Evolutionary conservation across 1,284 basidiomycete genomes (phyloP).

Genomic region (Boletus smithii): DNA sequence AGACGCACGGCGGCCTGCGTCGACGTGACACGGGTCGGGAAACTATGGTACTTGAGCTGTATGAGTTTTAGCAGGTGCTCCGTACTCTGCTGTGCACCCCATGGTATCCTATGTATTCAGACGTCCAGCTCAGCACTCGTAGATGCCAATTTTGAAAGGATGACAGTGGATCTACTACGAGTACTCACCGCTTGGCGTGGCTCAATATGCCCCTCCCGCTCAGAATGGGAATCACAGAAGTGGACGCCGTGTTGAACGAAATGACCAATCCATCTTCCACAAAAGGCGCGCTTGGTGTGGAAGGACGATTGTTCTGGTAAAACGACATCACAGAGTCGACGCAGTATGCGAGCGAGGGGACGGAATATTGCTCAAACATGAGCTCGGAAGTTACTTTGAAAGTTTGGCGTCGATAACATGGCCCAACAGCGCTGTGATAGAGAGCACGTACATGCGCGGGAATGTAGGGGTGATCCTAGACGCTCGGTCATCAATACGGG

Average conservation of each 20-base stretch:
- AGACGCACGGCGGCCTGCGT: constrained; percentile 54
- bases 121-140: too few species aligned
- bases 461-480: constrained; percentile 86
- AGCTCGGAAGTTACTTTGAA: constrained; percentile 93
- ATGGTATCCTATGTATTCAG: constrained; percentile 72
- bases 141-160: too few species aligned
- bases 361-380: constrained; percentile 92
- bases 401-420: too few species aligned
- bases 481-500: constrained; percentile 95
- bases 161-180: too few species aligned
- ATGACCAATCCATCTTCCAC: constrained; percentile 74
- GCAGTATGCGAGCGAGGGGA: constrained; percentile 85
- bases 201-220: constrained; percentile 77
- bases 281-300: constrained; percentile 37
- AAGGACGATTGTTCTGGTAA: constrained; percentile 63
- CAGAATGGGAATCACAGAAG: constrained; percentile 83
- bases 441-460: constrained; percentile 78
- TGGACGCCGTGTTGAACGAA: constrained; percentile 83
- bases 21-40: constrained; percentile 61
- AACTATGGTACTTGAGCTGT: constrained; percentile 94
- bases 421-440: too few species aligned
- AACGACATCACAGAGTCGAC: constrained; percentile 93
- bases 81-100: constrained; percentile 87
- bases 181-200: constrained; percentile 84
- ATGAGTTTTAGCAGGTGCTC: constrained; percentile 83